Evolutionary conservation across 2,329 filamentous ascomycete species (phyloP).

Genomic region (Chrysoporthe deuterocubensis): DNA sequence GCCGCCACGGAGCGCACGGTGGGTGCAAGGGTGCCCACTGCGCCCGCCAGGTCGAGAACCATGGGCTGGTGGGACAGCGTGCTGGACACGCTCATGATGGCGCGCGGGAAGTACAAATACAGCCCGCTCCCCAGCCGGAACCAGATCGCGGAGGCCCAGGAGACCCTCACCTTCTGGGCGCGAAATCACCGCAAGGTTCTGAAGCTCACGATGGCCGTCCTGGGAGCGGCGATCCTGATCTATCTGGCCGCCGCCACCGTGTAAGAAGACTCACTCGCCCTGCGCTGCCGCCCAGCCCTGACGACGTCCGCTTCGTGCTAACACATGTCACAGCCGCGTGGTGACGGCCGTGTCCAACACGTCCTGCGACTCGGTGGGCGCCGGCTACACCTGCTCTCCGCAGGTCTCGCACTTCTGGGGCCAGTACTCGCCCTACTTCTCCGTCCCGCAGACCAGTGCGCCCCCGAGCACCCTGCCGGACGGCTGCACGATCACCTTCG

Average conservation of each 20-base stretch:
- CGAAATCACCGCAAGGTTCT: slow-evolving; percentile 30
- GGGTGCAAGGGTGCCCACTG: neutral
- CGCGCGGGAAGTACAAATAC: slow-evolving; percentile 36
- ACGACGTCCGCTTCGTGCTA: slow-evolving; percentile 5
- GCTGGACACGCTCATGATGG: slow-evolving; percentile 26
- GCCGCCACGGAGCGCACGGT: neutral
- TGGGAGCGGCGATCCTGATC: slow-evolving; percentile 31
- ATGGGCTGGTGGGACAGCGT: slow-evolving; percentile 22
- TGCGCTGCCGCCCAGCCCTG: neutral
- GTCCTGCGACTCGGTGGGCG: slow-evolving; percentile 55
- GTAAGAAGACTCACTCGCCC: slow-evolving; percentile 30
- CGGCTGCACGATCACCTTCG: slow-evolving; percentile 78
- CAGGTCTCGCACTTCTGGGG: slow-evolving; percentile 75
- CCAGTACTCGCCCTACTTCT: slow-evolving; percentile 85
- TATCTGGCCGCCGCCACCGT: slow-evolving; percentile 33
- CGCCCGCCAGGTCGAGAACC: neutral
- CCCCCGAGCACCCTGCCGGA: slow-evolving; percentile 64
- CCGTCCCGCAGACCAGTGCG: slow-evolving; percentile 62
- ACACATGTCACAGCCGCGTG: slow-evolving; percentile 11
- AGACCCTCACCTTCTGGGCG: slow-evolving; percentile 31
- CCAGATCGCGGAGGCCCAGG: slow-evolving; percentile 26
- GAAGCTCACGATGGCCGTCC: slow-evolving; percentile 31
- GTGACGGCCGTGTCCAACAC: slow-evolving; percentile 25
- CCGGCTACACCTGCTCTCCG: slow-evolving; percentile 66
- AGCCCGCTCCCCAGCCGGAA: slow-evolving; percentile 31